Percentiles rank a stretch among this genome's conserved stretches.
phyloP scores from a whole-genome alignment of 495 filamentous ascomycete species.

The Penicillium arizonense region DNA sequence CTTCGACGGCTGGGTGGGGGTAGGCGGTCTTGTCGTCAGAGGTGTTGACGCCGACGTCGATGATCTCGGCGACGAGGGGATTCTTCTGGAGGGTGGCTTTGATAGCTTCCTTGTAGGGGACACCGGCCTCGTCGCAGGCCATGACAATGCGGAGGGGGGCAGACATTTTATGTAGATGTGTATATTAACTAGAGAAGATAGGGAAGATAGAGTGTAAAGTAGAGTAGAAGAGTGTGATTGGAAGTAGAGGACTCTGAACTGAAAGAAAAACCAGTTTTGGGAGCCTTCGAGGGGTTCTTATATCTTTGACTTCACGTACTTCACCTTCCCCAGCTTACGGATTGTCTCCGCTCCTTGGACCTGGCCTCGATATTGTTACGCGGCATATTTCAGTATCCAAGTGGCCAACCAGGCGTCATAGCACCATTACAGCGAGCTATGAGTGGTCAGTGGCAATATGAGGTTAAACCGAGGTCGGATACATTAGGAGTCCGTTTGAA shows the following conservation, averaged over 20 bases:
- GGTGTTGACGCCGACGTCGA: slow-evolving; percentile 67
- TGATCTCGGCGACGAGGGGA: slow-evolving; percentile 64
- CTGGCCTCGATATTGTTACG: slow-evolving; percentile 11
- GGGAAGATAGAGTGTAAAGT: neutral
- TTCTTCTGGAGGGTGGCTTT: slow-evolving; percentile 66
- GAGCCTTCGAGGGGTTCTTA: slow-evolving; percentile 13
- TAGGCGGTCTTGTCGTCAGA: slow-evolving; percentile 77
- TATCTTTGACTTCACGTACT: slow-evolving; percentile 12
- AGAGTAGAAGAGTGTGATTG: neutral
- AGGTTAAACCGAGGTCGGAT: slow-evolving; percentile 8
- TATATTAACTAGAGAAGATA: neutral
- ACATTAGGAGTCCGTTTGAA: neutral
- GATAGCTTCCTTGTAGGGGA: slow-evolving; percentile 76
- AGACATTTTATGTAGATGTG: slow-evolving; percentile 30
- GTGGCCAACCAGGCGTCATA: slow-evolving; percentile 23
- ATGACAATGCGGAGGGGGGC: slow-evolving; percentile 57
- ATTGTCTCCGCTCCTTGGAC: neutral
- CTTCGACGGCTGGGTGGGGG: slow-evolving; percentile 73
- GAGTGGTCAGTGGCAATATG: slow-evolving; percentile 6
- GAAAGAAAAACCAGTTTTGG: neutral
- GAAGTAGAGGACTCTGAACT: neutral
- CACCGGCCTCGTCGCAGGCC: slow-evolving; percentile 72
- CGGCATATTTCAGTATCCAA: slow-evolving; percentile 3
- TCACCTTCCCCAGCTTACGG: neutral
- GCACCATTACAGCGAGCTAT: neutral